Base-by-base conservation (phyloP, 768 basidiomycete species). In the Kondoa subrosea region DNA sequence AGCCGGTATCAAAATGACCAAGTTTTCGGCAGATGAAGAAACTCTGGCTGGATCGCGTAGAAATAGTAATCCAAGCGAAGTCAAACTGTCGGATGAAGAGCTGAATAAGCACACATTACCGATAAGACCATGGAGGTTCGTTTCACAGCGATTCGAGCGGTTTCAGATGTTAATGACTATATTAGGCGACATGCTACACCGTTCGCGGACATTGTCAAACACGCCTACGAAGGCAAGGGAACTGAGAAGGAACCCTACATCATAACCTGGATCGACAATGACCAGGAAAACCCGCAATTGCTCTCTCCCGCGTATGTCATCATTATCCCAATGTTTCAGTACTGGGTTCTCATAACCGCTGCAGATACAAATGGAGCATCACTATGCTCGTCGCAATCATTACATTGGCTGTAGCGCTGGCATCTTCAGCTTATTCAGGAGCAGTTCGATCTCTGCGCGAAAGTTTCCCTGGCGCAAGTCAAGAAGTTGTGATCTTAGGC, bases 321-420 rank as follows among this genome's bases (percentile, higher is more conserved):
- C 40, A n/a, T n/a, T n/a, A n/a, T n/a, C n/a, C n/a, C n/a, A n/a
- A n/a, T n/a, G n/a, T n/a, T n/a, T n/a, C n/a, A n/a, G n/a, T n/a
- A n/a, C n/a, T n/a, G n/a, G n/a, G 40, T 50, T 8, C 40, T 50
- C 40, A 8, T 21, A 50, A 50, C 40, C 40, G n/a, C n/a, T n/a
- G n/a, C n/a, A n/a, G n/a, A 8, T 50, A 50, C 40, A 50, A 50
- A 50, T 50, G 40, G 40, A 50, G 21, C 12, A 50, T 50, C 40
- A 50, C 40, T 8, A 21, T 50, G 40, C 40, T 69, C 3, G 60
- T 59, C 58, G 69, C 69, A 25, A 56, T 67, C 27, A 32, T 26
- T n/a, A 69, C 69, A 8, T 60, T 69, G 2, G 65, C 69, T 16
- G 69, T 69, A 25, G 69, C 69, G 25, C 60, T 69, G 2, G 66